Evolutionary conservation across 768 basidiomycete genomes (phyloP).

Genomic region (Filobasidium floriforme): DNA sequence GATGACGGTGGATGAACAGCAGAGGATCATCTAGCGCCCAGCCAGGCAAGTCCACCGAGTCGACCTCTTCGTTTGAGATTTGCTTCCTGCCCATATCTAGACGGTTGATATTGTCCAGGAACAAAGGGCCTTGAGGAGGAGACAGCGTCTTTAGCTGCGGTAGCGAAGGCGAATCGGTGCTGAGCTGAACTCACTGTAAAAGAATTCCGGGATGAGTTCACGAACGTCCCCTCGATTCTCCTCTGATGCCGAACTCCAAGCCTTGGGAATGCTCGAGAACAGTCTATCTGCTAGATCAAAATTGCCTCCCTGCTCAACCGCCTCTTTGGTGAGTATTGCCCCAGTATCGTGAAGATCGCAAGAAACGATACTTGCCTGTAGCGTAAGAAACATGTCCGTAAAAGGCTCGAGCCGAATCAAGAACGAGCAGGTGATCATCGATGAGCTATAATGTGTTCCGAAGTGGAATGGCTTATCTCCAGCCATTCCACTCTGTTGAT

Average conservation of each 20-base stretch:
- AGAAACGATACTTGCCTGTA: slow-evolving; percentile 51
- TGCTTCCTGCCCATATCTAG: slow-evolving; percentile 45
- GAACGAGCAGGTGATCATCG: slow-evolving; percentile 95
- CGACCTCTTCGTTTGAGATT: slow-evolving; percentile 51
- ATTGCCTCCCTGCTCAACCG: slow-evolving; percentile 65
- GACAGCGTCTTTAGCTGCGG: slow-evolving; percentile 61
- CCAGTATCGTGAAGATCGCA: too few relatives aligned
- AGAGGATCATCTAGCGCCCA: slow-evolving; percentile 83
- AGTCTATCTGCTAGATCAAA: slow-evolving; percentile 70
- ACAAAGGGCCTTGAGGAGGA: slow-evolving; percentile 11
- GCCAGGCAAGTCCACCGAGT: slow-evolving; percentile 78
- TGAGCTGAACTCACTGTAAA: slow-evolving; percentile 23
- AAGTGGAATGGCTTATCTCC: slow-evolving; percentile 68
- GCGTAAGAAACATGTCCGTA: slow-evolving; percentile 88
- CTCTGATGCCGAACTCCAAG: slow-evolving; percentile 74
- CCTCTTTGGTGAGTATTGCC: neutral
- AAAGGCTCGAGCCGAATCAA: slow-evolving; percentile 81
- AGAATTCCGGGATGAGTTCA: slow-evolving; percentile 71
- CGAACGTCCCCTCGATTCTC: slow-evolving; percentile 87
- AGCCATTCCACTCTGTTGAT: slow-evolving; percentile 61
- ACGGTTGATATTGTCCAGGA: slow-evolving; percentile 30
- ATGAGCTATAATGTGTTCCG: slow-evolving; percentile 88
- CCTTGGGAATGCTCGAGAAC: slow-evolving; percentile 57
- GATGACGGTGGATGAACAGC: slow-evolving; percentile 70
- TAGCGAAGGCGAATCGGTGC: slow-evolving; percentile 49